Base-by-base conservation (phyloP, 768 basidiomycete species). In the Lactarius hengduanensis region DNA sequence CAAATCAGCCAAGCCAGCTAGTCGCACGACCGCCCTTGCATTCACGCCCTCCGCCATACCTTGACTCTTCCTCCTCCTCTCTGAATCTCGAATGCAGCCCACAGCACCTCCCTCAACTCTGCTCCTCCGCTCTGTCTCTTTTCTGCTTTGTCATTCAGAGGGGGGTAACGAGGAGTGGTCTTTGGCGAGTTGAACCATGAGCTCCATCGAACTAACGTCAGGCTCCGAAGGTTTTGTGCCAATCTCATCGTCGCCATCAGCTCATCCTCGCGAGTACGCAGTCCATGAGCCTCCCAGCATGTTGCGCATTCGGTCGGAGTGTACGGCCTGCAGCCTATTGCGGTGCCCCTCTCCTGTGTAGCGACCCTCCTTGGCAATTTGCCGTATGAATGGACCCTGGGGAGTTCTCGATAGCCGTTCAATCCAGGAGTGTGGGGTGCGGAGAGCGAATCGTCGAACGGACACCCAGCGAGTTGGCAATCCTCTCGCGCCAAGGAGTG, bases 21-120 rank as follows among this genome's bases (percentile, higher is more conserved):
- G 38, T 30, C 26, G 16, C 57, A 34, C 22, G 26, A 57, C 11
- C 11, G 28, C 40, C n/a, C 32, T 57, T 30, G 11, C 22, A 72
- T 80, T 81, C 82, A 56, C 78, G 80, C 47, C 34, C 71, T 75
- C 66, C 80, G 78, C 72, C 78, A 77, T 20, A 84, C 80, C 63
- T 77, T 75, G 34, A 84, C 72, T 56, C 77, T 78, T 36, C 80
- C 80, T 16, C 74, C 74, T 50, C 68, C 71, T 40, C 83, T 78
- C 61, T 77, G 69, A 43, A 85, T 70, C 72, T 81, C 81, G 3
- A 79, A 73, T 43, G 74, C 80, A 32, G 82, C 81, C 71, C 70
- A 73, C 64, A 75, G 64, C 0, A 69, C 61, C 2, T 63, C 60
- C 22, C 32, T 40, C 36, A 56, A 36, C 32, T 41, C 61, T 1